A percentile compares a stretch with the other conserved stretches of the same genome.
These are phyloP conservation scores for Pterulicium gracile DNA, from an alignment of 1,284 basidiomycete genomes.

Conservation along the genomic window DNA sequence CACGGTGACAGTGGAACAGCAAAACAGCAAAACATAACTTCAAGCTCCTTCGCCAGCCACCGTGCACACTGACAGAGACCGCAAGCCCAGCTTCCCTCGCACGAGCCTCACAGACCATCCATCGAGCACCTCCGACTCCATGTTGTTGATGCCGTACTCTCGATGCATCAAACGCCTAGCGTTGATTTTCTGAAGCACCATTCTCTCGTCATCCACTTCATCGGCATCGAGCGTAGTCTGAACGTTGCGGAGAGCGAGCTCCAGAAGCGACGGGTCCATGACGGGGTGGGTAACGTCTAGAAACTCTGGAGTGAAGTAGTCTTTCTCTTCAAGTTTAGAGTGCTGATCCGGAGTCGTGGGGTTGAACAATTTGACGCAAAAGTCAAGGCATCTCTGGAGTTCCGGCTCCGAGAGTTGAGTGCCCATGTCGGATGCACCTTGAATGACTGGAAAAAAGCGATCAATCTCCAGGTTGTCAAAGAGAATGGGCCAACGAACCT, in stretches of 20 bases:
- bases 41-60: too few species aligned
- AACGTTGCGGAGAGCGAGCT: constrained; percentile 18
- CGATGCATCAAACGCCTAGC: constrained; percentile 38
- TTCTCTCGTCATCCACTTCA: constrained; percentile 23
- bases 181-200: constrained; percentile 42
- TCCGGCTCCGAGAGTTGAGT: constrained; percentile 29
- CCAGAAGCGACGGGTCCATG: constrained; percentile 31
- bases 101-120: constrained; percentile 38
- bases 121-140: constrained; percentile 38
- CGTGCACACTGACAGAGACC: constrained; percentile 5
- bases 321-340: constrained; percentile 20
- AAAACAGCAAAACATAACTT: too few species aligned
- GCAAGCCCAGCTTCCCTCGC: constrained; percentile 35
- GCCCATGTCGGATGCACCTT: constrained; percentile 35
- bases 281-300: constrained; percentile 36
- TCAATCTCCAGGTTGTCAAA: constrained; percentile 1
- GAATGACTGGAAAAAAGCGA: constrained; percentile 39
- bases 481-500: constrained; percentile 20
- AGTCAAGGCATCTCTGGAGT: constrained; percentile 22
- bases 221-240: constrained; percentile 9
- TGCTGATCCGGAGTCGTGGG: constrained; percentile 31
- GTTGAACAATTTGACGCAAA: constrained; percentile 4
- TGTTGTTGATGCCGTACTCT: constrained; percentile 41
- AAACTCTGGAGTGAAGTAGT: constrained; percentile 22
- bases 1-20: too few species aligned